These are phyloP conservation scores for Camellia lanceoleosa DNA, from an alignment of 148 eudicot species.

Conservation along the genomic window DNA sequence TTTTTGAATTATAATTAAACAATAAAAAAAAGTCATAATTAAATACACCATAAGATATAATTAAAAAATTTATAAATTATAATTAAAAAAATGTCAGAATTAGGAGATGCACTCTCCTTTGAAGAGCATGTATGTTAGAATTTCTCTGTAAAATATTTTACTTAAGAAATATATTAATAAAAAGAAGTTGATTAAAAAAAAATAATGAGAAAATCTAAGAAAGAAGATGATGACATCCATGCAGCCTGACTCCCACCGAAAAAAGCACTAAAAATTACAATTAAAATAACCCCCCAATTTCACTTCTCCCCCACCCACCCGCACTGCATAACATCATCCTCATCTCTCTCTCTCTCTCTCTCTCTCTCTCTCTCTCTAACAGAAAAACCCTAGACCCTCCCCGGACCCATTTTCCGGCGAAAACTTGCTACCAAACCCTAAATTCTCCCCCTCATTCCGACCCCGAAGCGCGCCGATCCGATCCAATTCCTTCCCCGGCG, in stretches of 20 bases:
- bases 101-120: too few species aligned
- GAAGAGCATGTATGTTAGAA: too few species aligned
- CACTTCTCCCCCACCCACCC: neutral
- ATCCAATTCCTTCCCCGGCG: neutral
- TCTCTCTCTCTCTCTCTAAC: neutral
- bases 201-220: constrained; percentile 10
- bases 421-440: neutral
- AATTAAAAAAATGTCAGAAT: too few species aligned
- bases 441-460: constrained; percentile 19
- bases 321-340: neutral
- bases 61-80: too few species aligned
- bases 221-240: constrained; percentile 17
- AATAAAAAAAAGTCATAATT: too few species aligned
- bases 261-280: constrained; percentile 4
- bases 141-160: too few species aligned
- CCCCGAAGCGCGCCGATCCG: constrained; percentile 1
- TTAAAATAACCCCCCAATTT: neutral
- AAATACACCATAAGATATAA: too few species aligned
- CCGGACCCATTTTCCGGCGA: constrained; percentile 15
- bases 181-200: neutral
- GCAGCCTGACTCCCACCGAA: constrained; percentile 17
- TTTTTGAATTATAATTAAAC: too few species aligned
- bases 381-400: constrained; percentile 12
- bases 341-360: neutral
- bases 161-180: too few species aligned